Evolutionary conservation across 345 rosid species (phyloP).

Genomic region (Citrus maxima): DNA sequence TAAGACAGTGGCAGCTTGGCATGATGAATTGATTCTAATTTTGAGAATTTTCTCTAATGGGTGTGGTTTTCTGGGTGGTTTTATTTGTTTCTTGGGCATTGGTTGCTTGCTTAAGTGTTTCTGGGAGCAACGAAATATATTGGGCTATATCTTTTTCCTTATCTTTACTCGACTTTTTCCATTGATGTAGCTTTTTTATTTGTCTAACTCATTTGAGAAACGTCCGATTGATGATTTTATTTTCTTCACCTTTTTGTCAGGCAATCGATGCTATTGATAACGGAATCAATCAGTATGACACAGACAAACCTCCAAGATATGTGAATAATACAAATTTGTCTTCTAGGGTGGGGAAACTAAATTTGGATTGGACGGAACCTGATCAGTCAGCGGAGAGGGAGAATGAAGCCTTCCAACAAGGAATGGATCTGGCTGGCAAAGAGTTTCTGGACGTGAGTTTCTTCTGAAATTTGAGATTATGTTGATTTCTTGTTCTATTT

Average conservation of each 20-base stretch:
- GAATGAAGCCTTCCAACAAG: conserved; percentile 74
- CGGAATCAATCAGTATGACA: conserved; percentile 77
- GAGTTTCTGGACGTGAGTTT: conserved; percentile 79
- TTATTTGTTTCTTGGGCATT: not conserved
- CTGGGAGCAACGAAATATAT: not conserved
- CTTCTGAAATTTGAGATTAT: not conserved
- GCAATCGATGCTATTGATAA: conserved; percentile 90
- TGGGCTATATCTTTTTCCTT: not conserved
- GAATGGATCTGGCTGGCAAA: conserved; percentile 77
- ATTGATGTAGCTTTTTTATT: not conserved
- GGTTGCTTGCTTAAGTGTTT: not conserved
- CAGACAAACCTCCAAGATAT: conserved; percentile 78
- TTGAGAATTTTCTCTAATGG: not conserved
- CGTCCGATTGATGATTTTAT: not conserved
- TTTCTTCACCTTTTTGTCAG: conserved; percentile 21
- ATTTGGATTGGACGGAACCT: conserved; percentile 88
- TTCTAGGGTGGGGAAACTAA: conserved; percentile 79
- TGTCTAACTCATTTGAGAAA: not conserved
- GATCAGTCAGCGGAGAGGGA: conserved; percentile 89
- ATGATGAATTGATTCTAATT: not conserved
- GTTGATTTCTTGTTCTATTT: not conserved
- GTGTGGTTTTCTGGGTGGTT: not conserved
- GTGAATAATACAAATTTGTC: conserved; percentile 86
- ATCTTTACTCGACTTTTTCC: not conserved
- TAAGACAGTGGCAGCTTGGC: not conserved